phyloP scores from a whole-genome alignment of 805 yeast genomes.

The Hanseniaspora singularis region DNA sequence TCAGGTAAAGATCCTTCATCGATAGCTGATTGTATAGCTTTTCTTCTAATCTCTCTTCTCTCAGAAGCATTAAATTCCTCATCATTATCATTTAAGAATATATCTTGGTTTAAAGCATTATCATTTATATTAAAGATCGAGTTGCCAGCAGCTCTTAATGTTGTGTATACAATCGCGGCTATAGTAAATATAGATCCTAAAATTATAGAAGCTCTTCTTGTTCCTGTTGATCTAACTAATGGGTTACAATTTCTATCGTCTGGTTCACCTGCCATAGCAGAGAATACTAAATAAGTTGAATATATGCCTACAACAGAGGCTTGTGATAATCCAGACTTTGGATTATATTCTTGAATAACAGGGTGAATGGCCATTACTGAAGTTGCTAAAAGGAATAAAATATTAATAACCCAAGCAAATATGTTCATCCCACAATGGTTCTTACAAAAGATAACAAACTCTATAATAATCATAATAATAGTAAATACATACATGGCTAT shows the following conservation, averaged over 20 bases:
- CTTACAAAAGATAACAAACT: constrained; percentile 75
- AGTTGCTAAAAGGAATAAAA: constrained; percentile 50
- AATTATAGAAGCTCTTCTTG: constrained; percentile 77
- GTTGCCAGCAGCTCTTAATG: constrained; percentile 89
- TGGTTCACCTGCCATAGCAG: constrained; percentile 93
- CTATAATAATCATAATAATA: constrained; percentile 56
- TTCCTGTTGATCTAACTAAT: constrained; percentile 72
- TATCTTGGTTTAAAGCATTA: constrained; percentile 25
- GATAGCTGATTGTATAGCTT: constrained; percentile 88
- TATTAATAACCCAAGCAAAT: constrained; percentile 68
- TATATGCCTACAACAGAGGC: constrained; percentile 89
- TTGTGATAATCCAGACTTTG: constrained; percentile 93
- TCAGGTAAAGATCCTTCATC: constrained; percentile 91
- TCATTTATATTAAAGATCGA: constrained; percentile 44
- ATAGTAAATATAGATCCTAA: constrained; percentile 90
- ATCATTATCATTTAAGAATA: constrained; percentile 24
- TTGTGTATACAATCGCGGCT: constrained; percentile 90
- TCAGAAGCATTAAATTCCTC: constrained; percentile 34
- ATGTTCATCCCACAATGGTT: constrained; percentile 79
- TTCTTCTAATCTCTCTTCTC: constrained; percentile 65
- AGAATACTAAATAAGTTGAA: constrained; percentile 79
- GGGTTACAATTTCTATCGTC: constrained; percentile 92
- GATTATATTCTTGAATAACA: constrained; percentile 78
- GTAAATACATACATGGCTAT: constrained; percentile 68
- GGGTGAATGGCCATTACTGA: constrained; percentile 69